Evolutionary conservation across 73 alveolate genomes (phyloP).

Genomic region (Tetrahymena borealis): DNA sequence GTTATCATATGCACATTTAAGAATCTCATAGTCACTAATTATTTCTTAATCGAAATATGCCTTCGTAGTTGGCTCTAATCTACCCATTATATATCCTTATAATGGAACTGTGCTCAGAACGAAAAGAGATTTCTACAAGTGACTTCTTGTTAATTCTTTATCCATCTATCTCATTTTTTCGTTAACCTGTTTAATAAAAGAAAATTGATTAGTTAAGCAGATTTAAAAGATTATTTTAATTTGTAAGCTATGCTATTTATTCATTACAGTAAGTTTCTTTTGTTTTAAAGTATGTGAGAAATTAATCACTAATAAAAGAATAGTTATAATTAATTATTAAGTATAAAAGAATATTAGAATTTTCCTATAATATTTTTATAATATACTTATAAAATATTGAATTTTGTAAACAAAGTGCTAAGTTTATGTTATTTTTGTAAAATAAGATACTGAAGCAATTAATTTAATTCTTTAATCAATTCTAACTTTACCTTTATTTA

Average conservation of each 20-base stretch:
- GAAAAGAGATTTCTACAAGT: constrained; percentile 20
- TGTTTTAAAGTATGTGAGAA: no score
- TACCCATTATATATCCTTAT: constrained; percentile 25
- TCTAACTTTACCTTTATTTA: constrained; percentile 35
- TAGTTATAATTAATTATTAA: no score
- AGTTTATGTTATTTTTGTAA: no score
- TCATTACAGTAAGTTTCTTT: no score
- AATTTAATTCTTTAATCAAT: no score
- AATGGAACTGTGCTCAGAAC: constrained; percentile 11
- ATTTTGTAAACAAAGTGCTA: no score
- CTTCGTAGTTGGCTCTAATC: constrained; percentile 35
- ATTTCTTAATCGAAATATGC: constrained; percentile 29
- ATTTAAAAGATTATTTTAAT: background rate
- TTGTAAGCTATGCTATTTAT: no score
- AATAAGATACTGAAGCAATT: no score
- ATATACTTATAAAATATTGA: no score
- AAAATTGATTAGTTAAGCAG: background rate
- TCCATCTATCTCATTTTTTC: constrained; percentile 18
- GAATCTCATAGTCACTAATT: constrained; percentile 9
- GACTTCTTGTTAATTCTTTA: constrained; percentile 38
- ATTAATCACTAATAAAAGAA: no score
- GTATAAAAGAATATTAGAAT: no score
- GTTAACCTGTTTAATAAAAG: background rate
- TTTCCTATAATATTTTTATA: no score
- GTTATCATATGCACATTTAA: constrained; percentile 35